phyloP scores from a whole-genome alignment of 345 rosid species.

The Acer negundo region DNA sequence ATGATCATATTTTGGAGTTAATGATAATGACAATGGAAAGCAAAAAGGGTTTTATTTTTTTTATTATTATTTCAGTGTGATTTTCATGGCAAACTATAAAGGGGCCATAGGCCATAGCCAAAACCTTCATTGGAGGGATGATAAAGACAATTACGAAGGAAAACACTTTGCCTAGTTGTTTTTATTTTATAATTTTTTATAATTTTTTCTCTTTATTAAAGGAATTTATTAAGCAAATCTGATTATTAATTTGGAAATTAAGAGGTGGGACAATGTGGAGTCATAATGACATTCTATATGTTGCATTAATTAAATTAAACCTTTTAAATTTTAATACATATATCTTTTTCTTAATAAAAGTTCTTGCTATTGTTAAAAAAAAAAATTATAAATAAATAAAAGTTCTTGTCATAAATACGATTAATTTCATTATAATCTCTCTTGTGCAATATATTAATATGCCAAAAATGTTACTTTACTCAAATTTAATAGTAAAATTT shows the following conservation, averaged over 20 bases:
- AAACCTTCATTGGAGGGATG: background rate
- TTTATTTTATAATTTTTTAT: too few relatives aligned
- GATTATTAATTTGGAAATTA: background rate
- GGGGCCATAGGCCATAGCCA: background rate
- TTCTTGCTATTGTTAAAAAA: too few relatives aligned
- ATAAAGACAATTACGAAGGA: slow-evolving; percentile 14
- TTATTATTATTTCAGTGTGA: background rate
- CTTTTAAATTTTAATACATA: slow-evolving; percentile 3
- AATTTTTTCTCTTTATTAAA: background rate
- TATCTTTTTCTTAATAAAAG: background rate
- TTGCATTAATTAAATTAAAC: background rate
- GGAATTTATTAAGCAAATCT: background rate
- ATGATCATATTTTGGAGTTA: slow-evolving; percentile 13
- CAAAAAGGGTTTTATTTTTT: slow-evolving; percentile 1
- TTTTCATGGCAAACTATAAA: background rate
- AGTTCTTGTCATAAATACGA: background rate
- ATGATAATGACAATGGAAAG: slow-evolving; percentile 24
- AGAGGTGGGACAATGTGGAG: background rate
- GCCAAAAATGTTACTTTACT: too few relatives aligned
- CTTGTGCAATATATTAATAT: too few relatives aligned
- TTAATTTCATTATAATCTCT: background rate
- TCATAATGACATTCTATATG: background rate
- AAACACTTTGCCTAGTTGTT: background rate
- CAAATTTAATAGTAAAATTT: too few relatives aligned
- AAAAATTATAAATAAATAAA: too few relatives aligned